phyloP scores from a whole-genome alignment of 1,284 basidiomycete species.

The Ceratorhiza oryzae-sativae region DNA sequence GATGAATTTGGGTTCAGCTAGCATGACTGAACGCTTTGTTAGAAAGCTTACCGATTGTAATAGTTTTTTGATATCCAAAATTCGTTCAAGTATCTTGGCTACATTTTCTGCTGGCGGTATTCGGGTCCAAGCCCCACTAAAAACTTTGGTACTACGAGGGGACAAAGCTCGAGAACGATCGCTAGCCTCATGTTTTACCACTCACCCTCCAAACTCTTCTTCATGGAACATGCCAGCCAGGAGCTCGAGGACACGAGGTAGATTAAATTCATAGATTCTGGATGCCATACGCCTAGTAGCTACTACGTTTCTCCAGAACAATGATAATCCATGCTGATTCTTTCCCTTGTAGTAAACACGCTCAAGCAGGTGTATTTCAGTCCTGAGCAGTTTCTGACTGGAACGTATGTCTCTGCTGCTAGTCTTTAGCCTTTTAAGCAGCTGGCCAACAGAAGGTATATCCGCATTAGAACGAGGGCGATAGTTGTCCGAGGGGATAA shows the following conservation, averaged over 20 bases:
- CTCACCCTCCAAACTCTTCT: constrained; percentile 58
- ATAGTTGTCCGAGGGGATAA: constrained; percentile 29
- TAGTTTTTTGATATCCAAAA: constrained; percentile 39
- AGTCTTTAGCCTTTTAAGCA: constrained; percentile 66
- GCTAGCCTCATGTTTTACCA: constrained; percentile 1
- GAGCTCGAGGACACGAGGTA: constrained; percentile 56
- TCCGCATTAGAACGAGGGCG: constrained; percentile 17
- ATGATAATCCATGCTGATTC: constrained; percentile 74
- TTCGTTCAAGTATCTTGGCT: constrained; percentile 38
- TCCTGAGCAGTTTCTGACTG: constrained; percentile 55
- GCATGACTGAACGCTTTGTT: not conserved
- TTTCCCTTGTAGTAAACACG: constrained; percentile 79
- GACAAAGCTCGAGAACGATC: constrained; percentile 6
- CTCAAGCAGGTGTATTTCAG: constrained; percentile 68
- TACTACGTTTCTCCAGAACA: constrained; percentile 71
- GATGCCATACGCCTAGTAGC: constrained; percentile 66
- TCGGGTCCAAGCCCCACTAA: constrained; percentile 45
- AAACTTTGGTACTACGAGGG: constrained; percentile 42
- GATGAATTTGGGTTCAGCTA: not conserved
- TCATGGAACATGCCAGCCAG: constrained; percentile 66
- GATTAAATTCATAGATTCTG: constrained; percentile 57
- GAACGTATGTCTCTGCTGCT: constrained; percentile 61
- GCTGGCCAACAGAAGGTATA: constrained; percentile 38
- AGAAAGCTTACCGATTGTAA: constrained; percentile 42
- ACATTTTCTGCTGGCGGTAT: constrained; percentile 43